A percentile compares a stretch with the other conserved stretches of the same genome.
Conservation (phyloP, 441 rosid genomes). For the Adansonia madagascariensis region DNA sequence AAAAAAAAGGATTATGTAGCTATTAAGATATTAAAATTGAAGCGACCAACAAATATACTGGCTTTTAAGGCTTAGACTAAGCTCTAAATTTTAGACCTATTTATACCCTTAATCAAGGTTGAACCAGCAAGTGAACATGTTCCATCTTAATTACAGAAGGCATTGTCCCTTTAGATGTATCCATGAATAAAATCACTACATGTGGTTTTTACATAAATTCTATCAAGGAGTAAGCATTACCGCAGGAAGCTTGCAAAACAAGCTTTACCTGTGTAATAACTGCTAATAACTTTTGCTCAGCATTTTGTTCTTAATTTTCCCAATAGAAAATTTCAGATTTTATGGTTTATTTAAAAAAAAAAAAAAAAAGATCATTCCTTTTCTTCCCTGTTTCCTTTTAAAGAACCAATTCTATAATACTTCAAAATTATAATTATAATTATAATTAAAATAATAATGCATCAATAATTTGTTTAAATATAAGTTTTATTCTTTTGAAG, state of each 20-base stretch:
- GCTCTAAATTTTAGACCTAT: neutral
- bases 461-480: neutral
- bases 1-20: neutral
- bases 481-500: neutral
- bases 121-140: slow-evolving; percentile 12
- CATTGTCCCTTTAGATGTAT: neutral
- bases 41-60: neutral
- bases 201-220: neutral
- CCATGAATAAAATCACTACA: neutral
- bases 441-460: neutral
- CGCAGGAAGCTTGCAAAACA: neutral
- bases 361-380: neutral
- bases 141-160: slow-evolving; percentile 8
- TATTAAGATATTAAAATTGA: neutral
- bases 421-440: neutral
- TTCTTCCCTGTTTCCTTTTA: neutral
- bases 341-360: neutral
- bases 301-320: neutral
- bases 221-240: neutral
- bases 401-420: neutral
- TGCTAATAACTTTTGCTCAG: neutral
- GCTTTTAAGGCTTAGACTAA: neutral
- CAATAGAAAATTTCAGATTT: neutral
- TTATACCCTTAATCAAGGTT: neutral
- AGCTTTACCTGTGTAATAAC: neutral